Base-by-base conservation (phyloP, 768 basidiomycete species). In the Phylloporus sp. region DNA sequence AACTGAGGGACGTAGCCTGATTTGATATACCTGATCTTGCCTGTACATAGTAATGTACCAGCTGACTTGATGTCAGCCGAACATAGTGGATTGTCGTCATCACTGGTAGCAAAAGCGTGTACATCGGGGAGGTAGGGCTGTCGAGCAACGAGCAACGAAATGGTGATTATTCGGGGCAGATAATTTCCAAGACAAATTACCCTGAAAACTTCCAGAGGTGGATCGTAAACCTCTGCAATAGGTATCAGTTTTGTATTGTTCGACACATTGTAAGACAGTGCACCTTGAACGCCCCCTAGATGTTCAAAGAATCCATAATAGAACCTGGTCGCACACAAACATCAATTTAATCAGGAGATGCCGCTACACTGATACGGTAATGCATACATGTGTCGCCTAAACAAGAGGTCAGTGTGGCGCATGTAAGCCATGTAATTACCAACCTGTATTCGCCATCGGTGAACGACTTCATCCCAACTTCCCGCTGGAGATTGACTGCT, bases 1-100 rank as follows among this genome's bases (percentile, higher is more conserved):
- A 84, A 87, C 53, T 86, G 79, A 24, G 82, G 75, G 10, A 81
- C 63, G 58, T 85, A 86, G 58, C 86, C 84, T 0, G 82, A 76
- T 55, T 75, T 76, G 8, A 76, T 79, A 38, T 84, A 77, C 67
- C 68, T 80, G 55, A 87, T 81, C 66, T 85, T 86, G 22, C 80
- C 75, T 77, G 85, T 66, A 36, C 63, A 66, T 2, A 66, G 18
- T 15, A 52, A 55, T 36, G 64, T 61, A 12, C 48, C 2, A 1
- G 50, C 65, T 27, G 62, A 62, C 45, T 59, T 66, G 27, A 39
- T 52, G 16, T 61, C 64, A 61, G 29, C n/a, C 52, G 29, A 39
- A 32, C 4, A 28, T 2, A 6, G 24, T 42, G 27, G 0, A 18
- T 1, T 11, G 23, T 15, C 10, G 11, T n/a, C 8, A 10, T 6